Percentiles rank a stretch among this genome's conserved stretches.
These are phyloP conservation scores for Naganishia albida DNA, from an alignment of 1,284 basidiomycete species.

Conservation along the genomic window DNA sequence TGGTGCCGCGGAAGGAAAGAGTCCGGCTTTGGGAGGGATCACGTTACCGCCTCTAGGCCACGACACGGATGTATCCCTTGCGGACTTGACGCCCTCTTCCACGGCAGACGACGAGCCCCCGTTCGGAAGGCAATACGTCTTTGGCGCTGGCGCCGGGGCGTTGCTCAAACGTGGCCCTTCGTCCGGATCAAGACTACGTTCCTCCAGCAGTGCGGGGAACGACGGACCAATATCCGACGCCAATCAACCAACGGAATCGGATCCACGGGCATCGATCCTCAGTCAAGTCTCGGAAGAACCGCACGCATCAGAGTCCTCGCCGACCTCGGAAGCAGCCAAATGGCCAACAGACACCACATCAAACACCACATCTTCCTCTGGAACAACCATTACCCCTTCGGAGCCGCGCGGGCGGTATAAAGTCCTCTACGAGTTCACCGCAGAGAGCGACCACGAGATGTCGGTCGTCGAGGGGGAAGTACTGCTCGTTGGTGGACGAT, in stretches of 20 bases:
- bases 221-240: not conserved
- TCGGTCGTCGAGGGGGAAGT: slow-evolving; percentile 47
- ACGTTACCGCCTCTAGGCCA: slow-evolving; percentile 8
- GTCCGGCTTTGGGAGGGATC: not conserved
- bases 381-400: slow-evolving; percentile 18
- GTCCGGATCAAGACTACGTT: slow-evolving; percentile 3
- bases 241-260: not conserved
- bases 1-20: slow-evolving; percentile 9
- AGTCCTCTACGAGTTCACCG: slow-evolving; percentile 48
- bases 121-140: slow-evolving; percentile 4
- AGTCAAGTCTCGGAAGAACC: slow-evolving; percentile 26
- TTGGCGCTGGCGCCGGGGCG: slow-evolving; percentile 3
- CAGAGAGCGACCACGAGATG: slow-evolving; percentile 50
- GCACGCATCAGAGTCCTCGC: slow-evolving; percentile 14
- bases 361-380: not conserved
- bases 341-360: slow-evolving; percentile 11
- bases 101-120: slow-evolving; percentile 7
- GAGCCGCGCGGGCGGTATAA: slow-evolving; percentile 48
- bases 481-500: slow-evolving; percentile 47
- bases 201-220: not conserved
- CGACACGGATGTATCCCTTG: slow-evolving; percentile 17
- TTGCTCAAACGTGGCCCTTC: not conserved
- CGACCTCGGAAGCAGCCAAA: slow-evolving; percentile 2
- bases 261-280: slow-evolving; percentile 15
- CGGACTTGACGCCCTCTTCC: slow-evolving; percentile 18